Conservation (phyloP, 129 eudicot genomes). For the Escallonia herrerae region DNA sequence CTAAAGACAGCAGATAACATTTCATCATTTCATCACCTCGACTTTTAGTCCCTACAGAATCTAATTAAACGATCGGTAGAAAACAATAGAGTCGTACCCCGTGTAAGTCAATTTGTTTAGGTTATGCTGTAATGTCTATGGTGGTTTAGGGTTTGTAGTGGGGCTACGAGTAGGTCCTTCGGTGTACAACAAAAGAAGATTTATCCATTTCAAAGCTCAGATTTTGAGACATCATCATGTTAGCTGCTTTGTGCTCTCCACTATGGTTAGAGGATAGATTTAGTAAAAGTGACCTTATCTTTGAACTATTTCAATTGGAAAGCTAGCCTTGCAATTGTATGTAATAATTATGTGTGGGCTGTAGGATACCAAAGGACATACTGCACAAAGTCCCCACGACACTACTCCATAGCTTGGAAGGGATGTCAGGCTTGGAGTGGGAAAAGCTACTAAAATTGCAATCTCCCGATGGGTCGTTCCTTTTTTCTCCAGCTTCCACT, state of each 20-base stretch:
- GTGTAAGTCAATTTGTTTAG: no score
- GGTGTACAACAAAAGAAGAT: no score
- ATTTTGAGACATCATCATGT: background rate
- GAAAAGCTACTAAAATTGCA: conserved; percentile 69
- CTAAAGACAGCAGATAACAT: no score
- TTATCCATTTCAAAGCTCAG: no score
- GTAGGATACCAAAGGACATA: conserved; percentile 82
- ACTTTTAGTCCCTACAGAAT: no score
- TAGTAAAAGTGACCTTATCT: conserved; percentile 2
- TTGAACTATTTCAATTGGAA: background rate
- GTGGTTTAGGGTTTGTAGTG: no score
- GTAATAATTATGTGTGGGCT: conserved; percentile 3
- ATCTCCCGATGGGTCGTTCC: conserved; percentile 77
- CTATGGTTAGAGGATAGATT: background rate
- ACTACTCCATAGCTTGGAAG: conserved; percentile 90
- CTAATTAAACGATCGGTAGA: no score
- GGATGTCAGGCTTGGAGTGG: conserved; percentile 79
- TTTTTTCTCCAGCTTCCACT: conserved; percentile 95
- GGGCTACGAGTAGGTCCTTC: no score
- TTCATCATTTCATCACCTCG: no score
- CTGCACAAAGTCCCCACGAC: conserved; percentile 86
- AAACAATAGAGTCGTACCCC: no score
- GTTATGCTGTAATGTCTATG: no score
- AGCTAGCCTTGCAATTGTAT: background rate
- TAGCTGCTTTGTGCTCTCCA: no score